Evolutionary conservation across 2,329 filamentous ascomycete species (phyloP).

Genomic region (Zalaria obscura): DNA sequence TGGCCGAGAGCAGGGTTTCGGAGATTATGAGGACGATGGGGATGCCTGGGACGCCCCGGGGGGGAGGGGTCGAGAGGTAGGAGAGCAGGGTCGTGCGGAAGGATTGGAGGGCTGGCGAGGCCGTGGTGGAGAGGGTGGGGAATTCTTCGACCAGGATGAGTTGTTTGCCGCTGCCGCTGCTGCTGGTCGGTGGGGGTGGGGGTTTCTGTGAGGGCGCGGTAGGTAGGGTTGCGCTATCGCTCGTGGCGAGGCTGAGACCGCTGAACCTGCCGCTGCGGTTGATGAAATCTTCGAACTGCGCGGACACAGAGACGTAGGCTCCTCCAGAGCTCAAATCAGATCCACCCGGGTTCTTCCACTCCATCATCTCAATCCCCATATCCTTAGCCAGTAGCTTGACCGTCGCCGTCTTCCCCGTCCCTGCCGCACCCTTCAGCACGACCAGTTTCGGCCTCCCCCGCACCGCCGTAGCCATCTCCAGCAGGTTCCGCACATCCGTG

Average conservation of each 20-base stretch:
- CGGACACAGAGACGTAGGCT: conserved; percentile 54
- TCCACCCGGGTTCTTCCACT: conserved; percentile 77
- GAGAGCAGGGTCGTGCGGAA: conserved; percentile 61
- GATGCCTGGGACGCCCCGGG: conserved; percentile 4
- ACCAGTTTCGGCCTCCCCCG: conserved; percentile 52
- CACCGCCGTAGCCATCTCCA: conserved; percentile 46
- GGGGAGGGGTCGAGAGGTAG: conserved; percentile 46
- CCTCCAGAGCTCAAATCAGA: conserved; percentile 44
- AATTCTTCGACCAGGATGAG: conserved; percentile 36
- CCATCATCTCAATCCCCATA: conserved; percentile 63
- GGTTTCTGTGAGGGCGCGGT: conserved; percentile 5
- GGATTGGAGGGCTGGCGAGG: conserved; percentile 28
- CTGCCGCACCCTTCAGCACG: conserved; percentile 78
- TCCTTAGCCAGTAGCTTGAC: conserved; percentile 62
- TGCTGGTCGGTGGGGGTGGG: conserved; percentile 4
- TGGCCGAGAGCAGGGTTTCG: conserved; percentile 76
- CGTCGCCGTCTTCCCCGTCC: conserved; percentile 86
- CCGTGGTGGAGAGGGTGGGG: conserved; percentile 32
- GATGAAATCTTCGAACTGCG: conserved; percentile 87
- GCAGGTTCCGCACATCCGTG: conserved; percentile 68
- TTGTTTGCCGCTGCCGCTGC: conserved; percentile 12
- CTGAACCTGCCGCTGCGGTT: conserved; percentile 68
- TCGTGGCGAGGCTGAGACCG: conserved; percentile 41
- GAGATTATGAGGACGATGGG: conserved; percentile 86
- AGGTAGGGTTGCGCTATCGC: conserved; percentile 2